phyloP scores from a whole-genome alignment of 202 grass and related monocot genomes.

The Setaria italica region DNA sequence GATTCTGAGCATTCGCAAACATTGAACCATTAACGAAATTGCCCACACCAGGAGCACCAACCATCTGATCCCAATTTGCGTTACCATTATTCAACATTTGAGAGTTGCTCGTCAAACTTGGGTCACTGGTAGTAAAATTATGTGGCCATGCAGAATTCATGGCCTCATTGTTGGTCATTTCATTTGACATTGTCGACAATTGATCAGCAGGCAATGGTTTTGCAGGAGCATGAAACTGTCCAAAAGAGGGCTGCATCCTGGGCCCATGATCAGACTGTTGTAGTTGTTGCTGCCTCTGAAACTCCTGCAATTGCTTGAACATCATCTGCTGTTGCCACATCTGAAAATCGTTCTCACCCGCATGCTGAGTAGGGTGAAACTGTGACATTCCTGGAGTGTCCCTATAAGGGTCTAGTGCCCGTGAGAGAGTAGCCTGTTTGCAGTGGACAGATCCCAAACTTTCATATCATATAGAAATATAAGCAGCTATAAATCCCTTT shows the following conservation, averaged over 20 bases:
- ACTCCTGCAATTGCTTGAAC: slow-evolving; percentile 87
- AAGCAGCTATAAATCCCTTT: slow-evolving; percentile 22
- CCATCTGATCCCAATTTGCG: slow-evolving; percentile 69
- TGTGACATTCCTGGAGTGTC: slow-evolving; percentile 60
- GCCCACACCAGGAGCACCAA: slow-evolving; percentile 55
- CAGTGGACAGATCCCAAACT: slow-evolving; percentile 48
- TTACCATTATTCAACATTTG: slow-evolving; percentile 69
- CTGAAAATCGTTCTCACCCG: slow-evolving; percentile 70
- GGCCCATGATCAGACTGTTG: slow-evolving; percentile 74
- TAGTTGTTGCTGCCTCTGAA: slow-evolving; percentile 84
- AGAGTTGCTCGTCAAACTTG: slow-evolving; percentile 59
- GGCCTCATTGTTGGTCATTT: slow-evolving; percentile 69
- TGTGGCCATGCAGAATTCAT: slow-evolving; percentile 62
- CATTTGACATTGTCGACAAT: slow-evolving; percentile 60
- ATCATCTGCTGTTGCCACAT: slow-evolving; percentile 94
- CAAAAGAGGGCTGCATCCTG: slow-evolving; percentile 61
- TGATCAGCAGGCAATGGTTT: slow-evolving; percentile 64
- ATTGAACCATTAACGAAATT: slow-evolving; percentile 80
- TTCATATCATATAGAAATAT: slow-evolving; percentile 54
- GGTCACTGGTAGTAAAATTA: slow-evolving; percentile 55
- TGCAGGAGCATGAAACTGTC: slow-evolving; percentile 57
- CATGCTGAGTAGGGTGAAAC: slow-evolving; percentile 61
- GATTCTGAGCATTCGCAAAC: slow-evolving; percentile 65
- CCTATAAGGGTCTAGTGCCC: slow-evolving; percentile 37
- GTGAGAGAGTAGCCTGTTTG: slow-evolving; percentile 43